Evolutionary conservation across 495 filamentous ascomycete species (phyloP).

Genomic region (Eremomyces bilateralis): DNA sequence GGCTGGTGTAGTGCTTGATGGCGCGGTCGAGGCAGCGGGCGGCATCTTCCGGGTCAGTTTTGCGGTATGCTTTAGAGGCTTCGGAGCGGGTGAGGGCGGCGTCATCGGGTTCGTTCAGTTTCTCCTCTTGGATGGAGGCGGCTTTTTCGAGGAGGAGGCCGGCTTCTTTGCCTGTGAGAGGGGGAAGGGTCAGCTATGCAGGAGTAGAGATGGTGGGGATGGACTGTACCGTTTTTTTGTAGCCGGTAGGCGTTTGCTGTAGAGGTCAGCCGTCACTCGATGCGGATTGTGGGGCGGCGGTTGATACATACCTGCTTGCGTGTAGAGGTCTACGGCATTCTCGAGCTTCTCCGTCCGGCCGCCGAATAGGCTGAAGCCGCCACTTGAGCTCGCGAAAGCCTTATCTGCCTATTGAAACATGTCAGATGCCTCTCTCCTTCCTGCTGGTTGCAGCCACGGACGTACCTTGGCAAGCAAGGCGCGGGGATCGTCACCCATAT

Average conservation of each 20-base stretch:
- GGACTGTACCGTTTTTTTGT: constrained; percentile 9
- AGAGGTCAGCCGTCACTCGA: too few relatives aligned
- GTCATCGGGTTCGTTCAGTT: constrained; percentile 74
- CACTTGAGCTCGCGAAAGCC: constrained; percentile 6
- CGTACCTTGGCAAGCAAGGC: constrained; percentile 15
- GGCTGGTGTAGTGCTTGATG: constrained; percentile 56
- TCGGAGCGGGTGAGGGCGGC: constrained; percentile 58
- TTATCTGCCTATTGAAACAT: constrained; percentile 13
- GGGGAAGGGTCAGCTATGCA: not conserved
- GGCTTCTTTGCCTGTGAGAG: constrained; percentile 46
- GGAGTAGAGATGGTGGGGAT: not conserved
- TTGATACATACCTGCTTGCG: too few relatives aligned
- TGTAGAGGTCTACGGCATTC: constrained; percentile 15
- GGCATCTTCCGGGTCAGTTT: constrained; percentile 56
- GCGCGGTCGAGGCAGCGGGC: constrained; percentile 50
- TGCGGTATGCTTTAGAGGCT: constrained; percentile 72
- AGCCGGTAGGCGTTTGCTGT: constrained; percentile 16
- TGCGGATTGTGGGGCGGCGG: too few relatives aligned
- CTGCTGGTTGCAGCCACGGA: not conserved
- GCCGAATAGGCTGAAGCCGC: constrained; percentile 16
- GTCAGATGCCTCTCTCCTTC: not conserved
- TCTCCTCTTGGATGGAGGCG: constrained; percentile 47
- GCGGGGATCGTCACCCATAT: constrained; percentile 15
- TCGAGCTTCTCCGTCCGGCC: constrained; percentile 12
- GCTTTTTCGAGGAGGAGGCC: constrained; percentile 62